Evolutionary conservation across 257 asterid genomes (phyloP).

Genomic region (Anisodus acutangulus): DNA sequence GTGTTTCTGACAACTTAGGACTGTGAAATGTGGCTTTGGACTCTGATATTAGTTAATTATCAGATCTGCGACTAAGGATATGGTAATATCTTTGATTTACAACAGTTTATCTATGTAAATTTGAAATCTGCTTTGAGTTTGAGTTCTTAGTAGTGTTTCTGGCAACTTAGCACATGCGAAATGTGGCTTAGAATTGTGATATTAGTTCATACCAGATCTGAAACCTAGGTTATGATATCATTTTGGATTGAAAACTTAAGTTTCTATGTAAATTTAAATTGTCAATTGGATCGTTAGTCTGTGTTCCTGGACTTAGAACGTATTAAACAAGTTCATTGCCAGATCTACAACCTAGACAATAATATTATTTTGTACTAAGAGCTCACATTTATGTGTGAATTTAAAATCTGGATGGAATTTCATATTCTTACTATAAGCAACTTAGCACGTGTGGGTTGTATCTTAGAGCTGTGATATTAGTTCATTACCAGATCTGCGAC

Average conservation of each 20-base stretch:
- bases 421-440: not conserved
- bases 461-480: not conserved
- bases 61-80: not conserved
- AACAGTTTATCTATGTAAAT: not conserved
- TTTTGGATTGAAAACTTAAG: constrained; percentile 7
- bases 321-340: not conserved
- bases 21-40: not conserved
- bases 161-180: not conserved
- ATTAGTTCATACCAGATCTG: not conserved
- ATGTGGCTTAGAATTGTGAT: not conserved
- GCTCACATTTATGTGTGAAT: not conserved
- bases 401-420: not conserved
- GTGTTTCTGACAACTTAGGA: not conserved
- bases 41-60: not conserved
- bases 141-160: not conserved
- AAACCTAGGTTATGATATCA: not conserved
- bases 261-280: not conserved
- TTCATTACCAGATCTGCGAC: not conserved
- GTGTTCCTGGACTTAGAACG: not conserved
- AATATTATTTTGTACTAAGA: not conserved
- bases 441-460: not conserved
- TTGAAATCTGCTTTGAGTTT: not conserved
- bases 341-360: not conserved
- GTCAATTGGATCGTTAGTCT: too few species aligned
- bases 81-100: not conserved